Conservation (phyloP, 2,329 filamentous ascomycete genomes). For the Macrophomina tecta region DNA sequence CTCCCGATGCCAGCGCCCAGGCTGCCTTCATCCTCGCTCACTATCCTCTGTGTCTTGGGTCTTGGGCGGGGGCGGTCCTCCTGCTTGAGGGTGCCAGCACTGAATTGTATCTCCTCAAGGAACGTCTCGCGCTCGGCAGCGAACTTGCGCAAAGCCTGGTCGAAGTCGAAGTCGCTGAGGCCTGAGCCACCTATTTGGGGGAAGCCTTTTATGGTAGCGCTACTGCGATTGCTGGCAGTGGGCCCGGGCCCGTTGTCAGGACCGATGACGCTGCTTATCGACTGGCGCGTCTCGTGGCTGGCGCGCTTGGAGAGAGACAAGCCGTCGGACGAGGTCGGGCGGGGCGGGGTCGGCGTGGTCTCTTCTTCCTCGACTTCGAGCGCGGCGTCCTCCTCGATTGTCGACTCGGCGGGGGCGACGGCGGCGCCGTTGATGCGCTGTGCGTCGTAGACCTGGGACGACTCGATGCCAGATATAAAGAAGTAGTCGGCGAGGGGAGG, state of each 20-base stretch:
- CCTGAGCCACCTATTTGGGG: slow-evolving; percentile 47
- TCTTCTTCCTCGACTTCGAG: slow-evolving; percentile 54
- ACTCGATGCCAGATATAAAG: slow-evolving; percentile 65
- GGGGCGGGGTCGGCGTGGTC: slow-evolving; percentile 33
- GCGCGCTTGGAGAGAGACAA: slow-evolving; percentile 47
- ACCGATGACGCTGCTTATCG: slow-evolving; percentile 56
- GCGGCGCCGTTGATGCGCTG: slow-evolving; percentile 42
- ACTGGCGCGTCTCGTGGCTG: slow-evolving; percentile 57
- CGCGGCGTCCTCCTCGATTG: slow-evolving; percentile 65
- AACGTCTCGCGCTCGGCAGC: slow-evolving; percentile 94
- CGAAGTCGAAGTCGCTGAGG: slow-evolving; percentile 84
- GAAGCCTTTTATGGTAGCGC: slow-evolving; percentile 64
- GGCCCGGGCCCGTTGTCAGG: slow-evolving; percentile 47
- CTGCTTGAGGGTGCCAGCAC: slow-evolving; percentile 73
- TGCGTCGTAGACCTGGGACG: slow-evolving; percentile 58
- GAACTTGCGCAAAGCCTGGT: slow-evolving; percentile 91
- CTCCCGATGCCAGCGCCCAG: slow-evolving; percentile 74
- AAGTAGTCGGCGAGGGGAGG: slow-evolving; percentile 67
- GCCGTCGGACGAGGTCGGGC: slow-evolving; percentile 53
- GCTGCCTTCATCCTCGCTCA: slow-evolving; percentile 62
- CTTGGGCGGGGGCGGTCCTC: slow-evolving; percentile 66
- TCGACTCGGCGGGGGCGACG: slow-evolving; percentile 55
- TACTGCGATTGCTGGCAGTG: slow-evolving; percentile 68
- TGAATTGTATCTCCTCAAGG: slow-evolving; percentile 88
- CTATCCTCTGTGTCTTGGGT: slow-evolving; percentile 81